phyloP scores from a whole-genome alignment of 495 filamentous ascomycete genomes.

The Schizothecium vesticola region DNA sequence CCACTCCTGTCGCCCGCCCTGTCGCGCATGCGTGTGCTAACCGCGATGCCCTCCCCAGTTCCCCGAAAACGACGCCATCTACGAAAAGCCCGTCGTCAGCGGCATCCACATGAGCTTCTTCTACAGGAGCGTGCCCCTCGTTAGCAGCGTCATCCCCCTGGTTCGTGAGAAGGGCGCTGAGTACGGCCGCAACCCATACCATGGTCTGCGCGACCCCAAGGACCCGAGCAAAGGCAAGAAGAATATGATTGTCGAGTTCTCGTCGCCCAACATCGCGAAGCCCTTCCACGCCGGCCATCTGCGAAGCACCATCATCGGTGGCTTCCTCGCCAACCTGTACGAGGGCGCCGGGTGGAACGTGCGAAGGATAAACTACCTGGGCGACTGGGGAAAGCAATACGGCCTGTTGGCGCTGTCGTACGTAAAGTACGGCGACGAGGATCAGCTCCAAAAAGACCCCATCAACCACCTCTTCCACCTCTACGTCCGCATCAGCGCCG shows the following conservation, averaged over 20 bases:
- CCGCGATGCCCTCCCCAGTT: constrained; percentile 42
- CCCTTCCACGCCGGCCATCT: constrained; percentile 66
- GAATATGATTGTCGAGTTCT: constrained; percentile 58
- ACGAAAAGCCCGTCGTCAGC: constrained; percentile 57
- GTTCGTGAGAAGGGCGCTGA: constrained; percentile 56
- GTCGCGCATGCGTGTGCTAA: neutral
- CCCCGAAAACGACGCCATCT: constrained; percentile 65
- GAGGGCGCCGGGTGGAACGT: constrained; percentile 58
- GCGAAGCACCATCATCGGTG: constrained; percentile 62
- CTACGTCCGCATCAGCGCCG: constrained; percentile 57
- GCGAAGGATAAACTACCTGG: constrained; percentile 59
- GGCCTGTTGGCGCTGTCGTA: constrained; percentile 56
- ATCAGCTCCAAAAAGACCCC: constrained; percentile 50
- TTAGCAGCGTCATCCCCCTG: constrained; percentile 55
- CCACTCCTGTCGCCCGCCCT: constrained; percentile 1
- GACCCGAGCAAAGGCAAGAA: constrained; percentile 67
- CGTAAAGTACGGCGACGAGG: constrained; percentile 55
- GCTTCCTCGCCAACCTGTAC: constrained; percentile 58
- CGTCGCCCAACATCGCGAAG: constrained; percentile 59
- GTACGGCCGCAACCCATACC: constrained; percentile 61
- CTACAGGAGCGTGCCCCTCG: constrained; percentile 57
- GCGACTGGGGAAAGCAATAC: constrained; percentile 66
- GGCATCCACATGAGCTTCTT: constrained; percentile 79
- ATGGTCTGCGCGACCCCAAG: constrained; percentile 61
- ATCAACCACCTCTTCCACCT: constrained; percentile 61